Conservation (phyloP, 768 basidiomycete species). For the Xanthoconium purpureum region DNA sequence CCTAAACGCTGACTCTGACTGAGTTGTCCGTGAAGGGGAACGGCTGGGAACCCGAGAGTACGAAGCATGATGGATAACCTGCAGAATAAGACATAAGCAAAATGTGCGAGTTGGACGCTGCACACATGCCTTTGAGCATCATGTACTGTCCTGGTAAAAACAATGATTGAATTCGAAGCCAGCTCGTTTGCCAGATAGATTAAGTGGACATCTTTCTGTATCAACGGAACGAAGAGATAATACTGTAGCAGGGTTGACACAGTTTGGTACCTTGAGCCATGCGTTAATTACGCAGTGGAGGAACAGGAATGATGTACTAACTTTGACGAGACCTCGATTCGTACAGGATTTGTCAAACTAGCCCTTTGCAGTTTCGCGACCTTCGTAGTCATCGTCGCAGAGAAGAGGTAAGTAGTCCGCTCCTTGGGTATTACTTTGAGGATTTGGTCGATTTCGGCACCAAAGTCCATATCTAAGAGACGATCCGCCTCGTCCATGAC, state of each 20-base stretch:
- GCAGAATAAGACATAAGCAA: background rate
- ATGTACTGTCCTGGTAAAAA: constrained; percentile 94
- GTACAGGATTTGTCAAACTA: constrained; percentile 88
- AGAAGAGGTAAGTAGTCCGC: constrained; percentile 93
- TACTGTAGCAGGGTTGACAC: constrained; percentile 94
- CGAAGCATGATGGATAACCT: constrained; percentile 88
- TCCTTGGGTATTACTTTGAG: constrained; percentile 93
- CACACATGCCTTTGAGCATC: constrained; percentile 73
- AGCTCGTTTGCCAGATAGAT: constrained; percentile 86
- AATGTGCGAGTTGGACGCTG: background rate
- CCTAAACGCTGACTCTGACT: constrained; percentile 92
- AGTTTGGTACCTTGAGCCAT: constrained; percentile 77
- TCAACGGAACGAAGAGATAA: constrained; percentile 89
- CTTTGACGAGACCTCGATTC: constrained; percentile 93
- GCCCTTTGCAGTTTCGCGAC: constrained; percentile 95
- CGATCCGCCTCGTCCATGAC: constrained; percentile 98
- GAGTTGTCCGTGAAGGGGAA: constrained; percentile 93
- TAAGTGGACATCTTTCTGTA: constrained; percentile 89
- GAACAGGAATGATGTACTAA: constrained; percentile 36
- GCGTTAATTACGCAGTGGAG: background rate
- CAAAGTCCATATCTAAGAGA: constrained; percentile 94
- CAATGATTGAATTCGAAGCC: constrained; percentile 89
- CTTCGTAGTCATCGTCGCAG: constrained; percentile 98
- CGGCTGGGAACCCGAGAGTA: constrained; percentile 88
- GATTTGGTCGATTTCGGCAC: constrained; percentile 93